Conservation (phyloP, 345 rosid species). For the Melaleuca quinquenervia region DNA sequence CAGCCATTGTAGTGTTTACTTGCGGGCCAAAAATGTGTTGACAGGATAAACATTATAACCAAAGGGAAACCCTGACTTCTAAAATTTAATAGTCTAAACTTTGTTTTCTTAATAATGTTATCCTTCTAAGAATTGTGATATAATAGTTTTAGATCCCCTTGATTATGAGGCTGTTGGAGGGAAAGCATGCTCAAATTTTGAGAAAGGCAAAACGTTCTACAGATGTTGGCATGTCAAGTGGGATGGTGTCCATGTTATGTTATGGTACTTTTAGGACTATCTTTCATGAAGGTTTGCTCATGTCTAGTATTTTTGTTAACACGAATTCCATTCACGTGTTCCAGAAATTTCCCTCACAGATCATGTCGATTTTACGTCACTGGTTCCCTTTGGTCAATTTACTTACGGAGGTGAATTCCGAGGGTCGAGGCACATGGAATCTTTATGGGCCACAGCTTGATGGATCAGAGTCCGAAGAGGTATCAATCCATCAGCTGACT, state of each 20-base stretch:
- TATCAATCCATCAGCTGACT: not conserved
- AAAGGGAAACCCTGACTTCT: conserved; percentile 31
- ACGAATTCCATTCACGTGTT: not conserved
- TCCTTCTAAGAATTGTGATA: conserved; percentile 1
- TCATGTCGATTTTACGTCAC: conserved; percentile 72
- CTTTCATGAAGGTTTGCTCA: not conserved
- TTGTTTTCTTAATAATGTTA: not conserved
- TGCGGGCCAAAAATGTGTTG: conserved; percentile 68
- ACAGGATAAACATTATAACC: conserved; percentile 85
- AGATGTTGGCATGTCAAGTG: conserved; percentile 81
- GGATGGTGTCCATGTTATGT: conserved; percentile 71
- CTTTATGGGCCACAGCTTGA: conserved; percentile 59
- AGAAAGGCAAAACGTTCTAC: conserved; percentile 71
- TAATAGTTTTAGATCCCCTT: conserved; percentile 37
- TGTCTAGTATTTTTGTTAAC: not conserved
- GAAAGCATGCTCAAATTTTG: conserved; percentile 44
- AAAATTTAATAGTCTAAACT: not conserved
- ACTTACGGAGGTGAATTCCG: conserved; percentile 65
- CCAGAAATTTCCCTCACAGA: conserved; percentile 83
- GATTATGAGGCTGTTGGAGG: conserved; percentile 40
- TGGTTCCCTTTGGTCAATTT: conserved; percentile 72
- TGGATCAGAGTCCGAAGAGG: conserved; percentile 83
- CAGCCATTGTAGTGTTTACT: conserved; percentile 84
- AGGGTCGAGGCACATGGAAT: conserved; percentile 88
- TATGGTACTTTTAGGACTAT: not conserved